These are phyloP conservation scores for Ramalina peruviana DNA, from an alignment of 495 filamentous ascomycete species.

Conservation along the genomic window DNA sequence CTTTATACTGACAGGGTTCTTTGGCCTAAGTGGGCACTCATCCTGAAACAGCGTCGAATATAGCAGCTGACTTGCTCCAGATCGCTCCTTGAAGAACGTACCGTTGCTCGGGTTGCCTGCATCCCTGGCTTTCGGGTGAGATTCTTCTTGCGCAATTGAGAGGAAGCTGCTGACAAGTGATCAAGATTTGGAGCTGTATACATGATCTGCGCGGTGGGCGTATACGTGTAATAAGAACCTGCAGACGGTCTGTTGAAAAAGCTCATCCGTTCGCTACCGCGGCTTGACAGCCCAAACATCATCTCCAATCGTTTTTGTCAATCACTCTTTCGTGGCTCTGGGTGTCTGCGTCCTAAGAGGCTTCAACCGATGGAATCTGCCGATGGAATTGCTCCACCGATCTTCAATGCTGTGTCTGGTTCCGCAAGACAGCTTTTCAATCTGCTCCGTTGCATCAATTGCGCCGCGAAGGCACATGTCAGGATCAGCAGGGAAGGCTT, in stretches of 20 bases:
- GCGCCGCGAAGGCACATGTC: slow-evolving; percentile 66
- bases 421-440: slow-evolving; percentile 79
- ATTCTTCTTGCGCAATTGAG: background rate
- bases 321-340: background rate
- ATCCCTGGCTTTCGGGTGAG: slow-evolving; percentile 78
- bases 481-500: slow-evolving; percentile 72
- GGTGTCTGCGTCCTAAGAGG: too few relatives aligned
- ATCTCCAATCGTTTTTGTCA: too few relatives aligned
- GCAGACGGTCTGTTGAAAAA: too few relatives aligned
- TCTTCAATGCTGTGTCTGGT: slow-evolving; percentile 74
- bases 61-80: slow-evolving; percentile 28
- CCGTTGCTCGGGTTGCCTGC: slow-evolving; percentile 74
- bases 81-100: slow-evolving; percentile 71
- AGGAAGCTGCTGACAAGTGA: slow-evolving; percentile 8
- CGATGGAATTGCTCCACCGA: slow-evolving; percentile 23
- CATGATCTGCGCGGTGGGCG: slow-evolving; percentile 96
- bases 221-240: slow-evolving; percentile 65
- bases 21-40: slow-evolving; percentile 59
- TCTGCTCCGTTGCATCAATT: slow-evolving; percentile 79
- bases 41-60: too few relatives aligned
- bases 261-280: too few relatives aligned
- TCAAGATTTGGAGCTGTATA: slow-evolving; percentile 84
- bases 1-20: slow-evolving; percentile 51
- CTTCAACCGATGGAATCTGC: slow-evolving; percentile 4
- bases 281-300: too few relatives aligned